Percentiles rank a stretch among this genome's conserved stretches.
Conservation (phyloP, 31 red algal genomes). For the Bonnemaisonia californica region DNA sequence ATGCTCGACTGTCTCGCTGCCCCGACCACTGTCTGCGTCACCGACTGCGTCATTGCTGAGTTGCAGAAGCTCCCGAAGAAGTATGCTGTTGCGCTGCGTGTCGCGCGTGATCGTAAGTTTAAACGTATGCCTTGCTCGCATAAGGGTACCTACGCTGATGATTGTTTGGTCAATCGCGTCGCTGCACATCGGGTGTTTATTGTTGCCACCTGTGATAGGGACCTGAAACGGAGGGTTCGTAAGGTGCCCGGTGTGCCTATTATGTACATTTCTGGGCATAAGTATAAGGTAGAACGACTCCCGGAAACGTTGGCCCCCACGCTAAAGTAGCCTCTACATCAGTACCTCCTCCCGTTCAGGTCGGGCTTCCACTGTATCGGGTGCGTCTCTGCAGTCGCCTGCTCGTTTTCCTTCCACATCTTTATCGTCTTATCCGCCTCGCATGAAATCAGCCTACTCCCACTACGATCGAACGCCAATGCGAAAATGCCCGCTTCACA, state of each 20-base stretch:
- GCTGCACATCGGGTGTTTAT: slow-evolving; percentile 82
- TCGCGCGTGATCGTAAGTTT: slow-evolving; percentile 77
- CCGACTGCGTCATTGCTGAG: slow-evolving; percentile 97
- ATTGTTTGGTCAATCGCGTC: slow-evolving; percentile 89
- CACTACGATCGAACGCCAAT: slow-evolving; percentile 68
- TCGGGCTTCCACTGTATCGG: slow-evolving; percentile 61
- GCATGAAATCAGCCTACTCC: slow-evolving; percentile 76
- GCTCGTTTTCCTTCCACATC: slow-evolving; percentile 79
- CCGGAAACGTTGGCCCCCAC: slow-evolving; percentile 73
- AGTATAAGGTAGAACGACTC: slow-evolving; percentile 91
- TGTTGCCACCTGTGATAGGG: slow-evolving; percentile 94
- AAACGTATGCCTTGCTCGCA: slow-evolving; percentile 83
- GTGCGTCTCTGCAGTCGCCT: slow-evolving; percentile 69
- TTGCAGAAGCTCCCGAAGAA: slow-evolving; percentile 93
- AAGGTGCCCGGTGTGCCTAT: slow-evolving; percentile 96
- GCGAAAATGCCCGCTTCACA: slow-evolving; percentile 82
- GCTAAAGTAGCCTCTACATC: slow-evolving; percentile 17
- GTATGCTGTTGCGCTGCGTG: slow-evolving; percentile 84
- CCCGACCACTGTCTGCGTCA: slow-evolving; percentile 68
- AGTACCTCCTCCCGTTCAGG: slow-evolving; percentile 33
- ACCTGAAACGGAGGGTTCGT: slow-evolving; percentile 84
- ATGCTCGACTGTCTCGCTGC: slow-evolving; percentile 93
- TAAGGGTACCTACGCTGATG: slow-evolving; percentile 97
- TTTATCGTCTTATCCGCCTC: slow-evolving; percentile 91
- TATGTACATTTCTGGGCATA: slow-evolving; percentile 92